Percentiles rank a stretch among this genome's conserved stretches.
phyloP scores from a whole-genome alignment of 495 filamentous ascomycete genomes.

The Hyaloscypha finlandica region DNA sequence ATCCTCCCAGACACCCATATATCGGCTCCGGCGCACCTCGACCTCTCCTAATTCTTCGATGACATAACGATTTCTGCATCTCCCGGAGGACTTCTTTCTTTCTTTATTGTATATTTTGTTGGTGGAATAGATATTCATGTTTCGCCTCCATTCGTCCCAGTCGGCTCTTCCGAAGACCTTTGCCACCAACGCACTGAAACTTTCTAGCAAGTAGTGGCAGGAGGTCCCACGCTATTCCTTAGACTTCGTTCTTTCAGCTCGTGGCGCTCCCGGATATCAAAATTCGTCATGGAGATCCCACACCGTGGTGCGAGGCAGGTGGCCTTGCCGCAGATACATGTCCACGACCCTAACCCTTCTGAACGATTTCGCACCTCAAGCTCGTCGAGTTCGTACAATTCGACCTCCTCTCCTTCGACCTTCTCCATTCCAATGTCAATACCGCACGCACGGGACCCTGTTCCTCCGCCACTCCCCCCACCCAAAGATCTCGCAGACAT shows the following conservation, averaged over 20 bases:
- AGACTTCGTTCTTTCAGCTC: conserved; percentile 34
- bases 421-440: conserved; percentile 52
- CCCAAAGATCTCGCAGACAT: conserved; percentile 47
- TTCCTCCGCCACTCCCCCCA: conserved; percentile 54
- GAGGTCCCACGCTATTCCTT: conserved; percentile 10
- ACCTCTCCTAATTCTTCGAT: conserved; percentile 21
- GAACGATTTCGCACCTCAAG: conserved; percentile 51
- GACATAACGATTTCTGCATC: conserved; percentile 15
- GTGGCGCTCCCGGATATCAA: conserved; percentile 34
- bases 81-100: conserved; percentile 22
- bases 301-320: conserved; percentile 44
- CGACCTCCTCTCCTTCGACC: conserved; percentile 42
- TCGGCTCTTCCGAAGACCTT: conserved; percentile 28
- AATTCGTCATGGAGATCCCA: conserved; percentile 57
- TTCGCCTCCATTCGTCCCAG: conserved; percentile 23
- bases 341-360: conserved; percentile 52
- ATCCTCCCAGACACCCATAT: background rate
- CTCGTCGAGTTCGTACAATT: conserved; percentile 46
- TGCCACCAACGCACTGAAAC: conserved; percentile 24
- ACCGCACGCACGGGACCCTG: conserved; percentile 41
- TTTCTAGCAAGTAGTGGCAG: conserved; percentile 9
- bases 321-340: conserved; percentile 52
- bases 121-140: conserved; percentile 27
- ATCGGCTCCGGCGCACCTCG: background rate
- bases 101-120: conserved; percentile 27